Evolutionary conservation across 1,284 basidiomycete genomes (phyloP).

Genomic region (Fereydounia khargensis): DNA sequence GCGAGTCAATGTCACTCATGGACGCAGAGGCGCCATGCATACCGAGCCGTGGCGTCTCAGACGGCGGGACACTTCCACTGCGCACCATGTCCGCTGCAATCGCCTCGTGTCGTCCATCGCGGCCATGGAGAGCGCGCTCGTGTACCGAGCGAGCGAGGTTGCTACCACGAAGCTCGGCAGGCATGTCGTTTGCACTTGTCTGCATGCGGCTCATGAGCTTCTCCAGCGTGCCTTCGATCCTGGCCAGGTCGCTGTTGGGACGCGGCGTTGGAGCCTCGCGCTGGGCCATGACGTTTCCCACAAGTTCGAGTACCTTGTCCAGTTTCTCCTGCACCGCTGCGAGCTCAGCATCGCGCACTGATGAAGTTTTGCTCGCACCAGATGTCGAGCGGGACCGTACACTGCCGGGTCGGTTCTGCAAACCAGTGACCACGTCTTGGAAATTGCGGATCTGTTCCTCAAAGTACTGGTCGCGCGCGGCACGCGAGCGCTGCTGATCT

Average conservation of each 20-base stretch:
- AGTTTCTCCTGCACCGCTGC: conserved; percentile 45
- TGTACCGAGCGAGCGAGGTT: conserved; percentile 28
- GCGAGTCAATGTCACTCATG: conserved; percentile 14
- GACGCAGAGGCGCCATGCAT: conserved; percentile 9
- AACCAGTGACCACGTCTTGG: conserved; percentile 28
- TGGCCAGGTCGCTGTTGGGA: conserved; percentile 13
- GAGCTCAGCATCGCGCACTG: conserved; percentile 22
- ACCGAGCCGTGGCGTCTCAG: conserved; percentile 1
- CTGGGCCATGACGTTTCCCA: conserved; percentile 24
- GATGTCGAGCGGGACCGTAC: conserved; percentile 2
- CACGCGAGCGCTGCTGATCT: conserved; percentile 26
- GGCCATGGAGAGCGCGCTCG: conserved; percentile 19
- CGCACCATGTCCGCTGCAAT: conserved; percentile 17
- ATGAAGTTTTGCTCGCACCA: conserved; percentile 6
- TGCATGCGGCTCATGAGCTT: conserved; percentile 32
- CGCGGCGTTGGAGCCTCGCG: too few relatives aligned
- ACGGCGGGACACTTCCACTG: conserved; percentile 8
- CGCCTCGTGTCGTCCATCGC: conserved; percentile 25
- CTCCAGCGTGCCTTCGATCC: conserved; percentile 22
- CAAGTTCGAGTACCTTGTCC: conserved; percentile 38
- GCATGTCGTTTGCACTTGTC: conserved; percentile 28
- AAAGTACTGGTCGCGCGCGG: conserved; percentile 24
- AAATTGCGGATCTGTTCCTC: conserved; percentile 38
- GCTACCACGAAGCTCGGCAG: conserved; percentile 13
- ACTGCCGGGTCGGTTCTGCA: conserved; percentile 19